A percentile compares a stretch with the other conserved stretches of the same genome.
These are phyloP conservation scores for Oidiodendron maius DNA, from an alignment of 495 filamentous ascomycete genomes.

Conservation along the genomic window DNA sequence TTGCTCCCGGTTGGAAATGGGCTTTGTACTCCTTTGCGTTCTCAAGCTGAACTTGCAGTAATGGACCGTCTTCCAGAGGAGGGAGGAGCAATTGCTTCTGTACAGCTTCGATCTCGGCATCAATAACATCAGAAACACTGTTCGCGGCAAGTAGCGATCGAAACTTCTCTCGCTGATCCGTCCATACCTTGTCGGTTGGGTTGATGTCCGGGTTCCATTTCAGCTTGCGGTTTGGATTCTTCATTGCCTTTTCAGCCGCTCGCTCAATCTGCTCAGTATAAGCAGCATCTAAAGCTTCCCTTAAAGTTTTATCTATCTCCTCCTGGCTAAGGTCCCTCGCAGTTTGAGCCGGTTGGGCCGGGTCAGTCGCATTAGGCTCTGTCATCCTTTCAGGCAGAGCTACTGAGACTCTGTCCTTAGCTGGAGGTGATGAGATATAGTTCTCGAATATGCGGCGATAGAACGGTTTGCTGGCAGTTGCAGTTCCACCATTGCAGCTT, in stretches of 20 bases:
- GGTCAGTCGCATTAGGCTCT: not conserved
- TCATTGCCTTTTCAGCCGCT: not conserved
- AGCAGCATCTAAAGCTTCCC: not conserved
- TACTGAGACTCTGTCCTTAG: not conserved
- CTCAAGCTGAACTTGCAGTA: slow-evolving; percentile 10
- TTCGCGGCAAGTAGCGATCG: not conserved
- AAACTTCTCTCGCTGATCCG: not conserved
- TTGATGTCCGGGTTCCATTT: slow-evolving; percentile 1
- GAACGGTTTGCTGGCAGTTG: too few relatives aligned
- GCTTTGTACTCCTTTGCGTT: slow-evolving; percentile 13
- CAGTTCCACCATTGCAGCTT: too few relatives aligned
- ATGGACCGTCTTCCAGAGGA: not conserved
- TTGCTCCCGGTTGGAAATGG: not conserved
- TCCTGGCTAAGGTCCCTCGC: not conserved
- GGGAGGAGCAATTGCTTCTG: slow-evolving; percentile 11
- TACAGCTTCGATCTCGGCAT: slow-evolving; percentile 18
- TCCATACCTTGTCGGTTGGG: slow-evolving; percentile 1
- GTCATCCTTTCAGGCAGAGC: not conserved
- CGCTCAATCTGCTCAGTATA: not conserved
- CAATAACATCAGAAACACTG: slow-evolving; percentile 1
- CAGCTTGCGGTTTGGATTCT: slow-evolving; percentile 1
- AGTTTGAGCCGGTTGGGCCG: not conserved
- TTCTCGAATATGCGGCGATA: too few relatives aligned
- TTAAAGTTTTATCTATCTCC: not conserved
- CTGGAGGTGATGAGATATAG: too few relatives aligned